Conservation (phyloP, 257 asterid genomes). For the Plantago major region DNA sequence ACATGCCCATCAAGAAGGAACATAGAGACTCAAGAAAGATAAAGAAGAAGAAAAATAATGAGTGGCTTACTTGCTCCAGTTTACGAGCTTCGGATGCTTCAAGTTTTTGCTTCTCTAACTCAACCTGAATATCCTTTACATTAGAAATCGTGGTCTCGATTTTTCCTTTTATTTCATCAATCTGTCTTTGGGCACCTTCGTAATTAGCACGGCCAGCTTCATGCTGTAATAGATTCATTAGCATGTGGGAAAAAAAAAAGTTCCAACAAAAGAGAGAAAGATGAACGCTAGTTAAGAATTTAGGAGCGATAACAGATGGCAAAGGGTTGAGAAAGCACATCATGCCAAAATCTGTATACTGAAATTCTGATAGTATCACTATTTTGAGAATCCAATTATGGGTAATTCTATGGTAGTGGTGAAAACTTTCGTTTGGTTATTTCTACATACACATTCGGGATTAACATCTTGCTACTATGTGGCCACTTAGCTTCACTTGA, state of each 20-base stretch:
- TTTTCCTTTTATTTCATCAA: conserved; percentile 47
- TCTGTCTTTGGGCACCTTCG: conserved; percentile 78
- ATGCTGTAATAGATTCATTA: conserved; percentile 49
- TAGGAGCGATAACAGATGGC: too few species aligned
- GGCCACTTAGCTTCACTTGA: too few species aligned
- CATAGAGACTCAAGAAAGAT: neutral
- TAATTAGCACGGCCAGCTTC: conserved; percentile 74
- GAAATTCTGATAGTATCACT: too few species aligned
- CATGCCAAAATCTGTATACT: too few species aligned
- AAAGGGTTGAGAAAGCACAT: too few species aligned
- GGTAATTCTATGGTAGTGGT: too few species aligned
- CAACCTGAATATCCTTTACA: conserved; percentile 38
- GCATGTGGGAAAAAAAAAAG: neutral
- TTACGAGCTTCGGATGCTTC: conserved; percentile 63
- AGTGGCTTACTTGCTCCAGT: conserved; percentile 54
- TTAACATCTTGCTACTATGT: too few species aligned
- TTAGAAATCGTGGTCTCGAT: conserved; percentile 49
- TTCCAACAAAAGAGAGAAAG: neutral
- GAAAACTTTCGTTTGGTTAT: too few species aligned
- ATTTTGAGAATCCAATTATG: too few species aligned
- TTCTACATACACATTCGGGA: too few species aligned
- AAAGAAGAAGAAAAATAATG: neutral
- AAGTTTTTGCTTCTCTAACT: conserved; percentile 48
- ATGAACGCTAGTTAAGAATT: too few species aligned
- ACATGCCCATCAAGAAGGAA: conserved; percentile 10